These are phyloP conservation scores for Colletotrichum karsti DNA, from an alignment of 2,329 filamentous ascomycete genomes.

Conservation along the genomic window DNA sequence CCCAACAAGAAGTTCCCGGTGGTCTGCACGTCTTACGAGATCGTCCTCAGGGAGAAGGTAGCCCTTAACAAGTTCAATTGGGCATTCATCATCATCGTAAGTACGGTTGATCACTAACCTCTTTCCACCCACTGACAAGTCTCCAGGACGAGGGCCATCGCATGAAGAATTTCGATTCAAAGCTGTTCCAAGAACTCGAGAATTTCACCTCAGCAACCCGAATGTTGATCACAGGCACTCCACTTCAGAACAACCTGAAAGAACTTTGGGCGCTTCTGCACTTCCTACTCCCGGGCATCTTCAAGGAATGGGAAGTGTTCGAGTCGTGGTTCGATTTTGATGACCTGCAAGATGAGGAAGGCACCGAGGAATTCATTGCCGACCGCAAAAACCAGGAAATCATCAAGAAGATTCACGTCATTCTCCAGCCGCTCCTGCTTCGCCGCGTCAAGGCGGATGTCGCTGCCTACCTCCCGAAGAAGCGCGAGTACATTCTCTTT, in stretches of 20 bases:
- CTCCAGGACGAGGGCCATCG: conserved; percentile 91
- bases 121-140: no score
- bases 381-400: conserved; percentile 69
- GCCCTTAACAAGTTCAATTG: conserved; percentile 86
- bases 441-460: conserved; percentile 93
- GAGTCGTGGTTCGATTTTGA: conserved; percentile 98
- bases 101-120: conserved; percentile 37
- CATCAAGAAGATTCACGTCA: conserved; percentile 84
- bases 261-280: conserved; percentile 96
- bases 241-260: conserved; percentile 92
- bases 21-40: conserved; percentile 95
- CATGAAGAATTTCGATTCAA: conserved; percentile 96
- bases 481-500: conserved; percentile 95
- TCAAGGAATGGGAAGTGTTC: conserved; percentile 92
- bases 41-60: conserved; percentile 89
- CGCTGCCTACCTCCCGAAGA: conserved; percentile 89
- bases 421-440: conserved; percentile 89
- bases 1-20: conserved; percentile 80
- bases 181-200: conserved; percentile 87
- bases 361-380: conserved; percentile 80
- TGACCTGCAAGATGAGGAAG: conserved; percentile 84
- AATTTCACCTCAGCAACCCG: conserved; percentile 91
- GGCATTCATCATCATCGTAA: conserved; percentile 95
- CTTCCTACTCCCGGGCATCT: conserved; percentile 91
- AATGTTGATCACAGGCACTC: conserved; percentile 92